These are phyloP conservation scores for Annulohypoxylon bovei DNA, from an alignment of 495 filamentous ascomycete genomes.

Conservation along the genomic window DNA sequence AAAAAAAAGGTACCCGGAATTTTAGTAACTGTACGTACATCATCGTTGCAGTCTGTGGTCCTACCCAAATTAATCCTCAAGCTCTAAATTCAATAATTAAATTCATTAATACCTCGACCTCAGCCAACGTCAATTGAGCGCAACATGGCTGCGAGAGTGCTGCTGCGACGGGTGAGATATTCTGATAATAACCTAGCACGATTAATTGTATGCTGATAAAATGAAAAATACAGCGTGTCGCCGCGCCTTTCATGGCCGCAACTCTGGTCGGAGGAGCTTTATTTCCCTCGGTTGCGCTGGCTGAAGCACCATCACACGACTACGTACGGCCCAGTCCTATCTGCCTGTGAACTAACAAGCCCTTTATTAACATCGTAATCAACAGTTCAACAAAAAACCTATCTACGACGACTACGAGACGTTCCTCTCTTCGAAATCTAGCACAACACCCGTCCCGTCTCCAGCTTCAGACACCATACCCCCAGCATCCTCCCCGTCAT, in stretches of 20 bases:
- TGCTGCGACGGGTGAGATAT: constrained; percentile 58
- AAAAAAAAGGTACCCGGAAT: constrained; percentile 26
- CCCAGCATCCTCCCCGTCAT: constrained; percentile 33
- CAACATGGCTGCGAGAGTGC: constrained; percentile 63
- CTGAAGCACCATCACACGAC: constrained; percentile 56
- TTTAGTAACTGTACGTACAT: constrained; percentile 24
- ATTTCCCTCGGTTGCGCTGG: constrained; percentile 56
- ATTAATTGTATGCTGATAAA: constrained; percentile 27
- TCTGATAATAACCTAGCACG: not conserved
- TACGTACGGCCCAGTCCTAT: constrained; percentile 39
- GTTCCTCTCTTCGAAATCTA: constrained; percentile 50
- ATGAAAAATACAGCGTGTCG: constrained; percentile 46
- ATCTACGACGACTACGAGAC: constrained; percentile 82
- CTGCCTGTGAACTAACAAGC: not conserved
- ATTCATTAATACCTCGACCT: constrained; percentile 9
- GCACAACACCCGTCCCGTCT: constrained; percentile 46
- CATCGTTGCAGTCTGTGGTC: constrained; percentile 27
- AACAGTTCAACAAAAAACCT: constrained; percentile 72
- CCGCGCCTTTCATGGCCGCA: constrained; percentile 59
- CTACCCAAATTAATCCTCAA: constrained; percentile 23
- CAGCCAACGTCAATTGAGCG: constrained; percentile 52
- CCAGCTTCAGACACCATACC: constrained; percentile 43
- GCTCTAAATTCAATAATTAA: constrained; percentile 20
- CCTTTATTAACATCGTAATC: constrained; percentile 19
- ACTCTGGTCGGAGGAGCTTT: constrained; percentile 57